These are phyloP conservation scores for Podospora conica DNA, from an alignment of 495 filamentous ascomycete genomes.

Conservation along the genomic window DNA sequence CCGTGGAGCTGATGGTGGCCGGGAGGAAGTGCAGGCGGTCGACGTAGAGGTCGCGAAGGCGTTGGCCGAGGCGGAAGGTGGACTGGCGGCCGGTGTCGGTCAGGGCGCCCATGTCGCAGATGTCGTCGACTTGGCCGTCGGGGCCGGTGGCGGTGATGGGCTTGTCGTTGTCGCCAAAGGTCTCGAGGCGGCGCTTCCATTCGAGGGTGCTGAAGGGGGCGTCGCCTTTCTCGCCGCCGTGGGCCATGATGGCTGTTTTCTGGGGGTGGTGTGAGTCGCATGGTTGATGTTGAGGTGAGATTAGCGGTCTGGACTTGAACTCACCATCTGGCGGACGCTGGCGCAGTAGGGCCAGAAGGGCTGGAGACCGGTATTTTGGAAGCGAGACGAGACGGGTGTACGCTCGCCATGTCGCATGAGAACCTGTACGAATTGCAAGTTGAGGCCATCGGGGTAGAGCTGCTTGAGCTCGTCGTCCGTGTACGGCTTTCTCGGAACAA, in stretches of 20 bases:
- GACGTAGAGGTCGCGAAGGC: conserved; percentile 79
- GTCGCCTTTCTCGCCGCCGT: conserved; percentile 9
- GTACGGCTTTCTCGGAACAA: conserved; percentile 70
- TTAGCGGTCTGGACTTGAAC: not conserved
- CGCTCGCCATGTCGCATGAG: conserved; percentile 89
- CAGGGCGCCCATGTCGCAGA: conserved; percentile 82
- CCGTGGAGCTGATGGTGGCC: conserved; percentile 48
- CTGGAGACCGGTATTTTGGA: conserved; percentile 78
- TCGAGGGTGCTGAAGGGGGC: conserved; percentile 56
- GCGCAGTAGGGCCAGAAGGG: conserved; percentile 92
- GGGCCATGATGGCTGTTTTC: conserved; percentile 59
- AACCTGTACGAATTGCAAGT: conserved; percentile 86
- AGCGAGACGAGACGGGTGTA: conserved; percentile 76
- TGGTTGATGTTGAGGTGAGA: not conserved
- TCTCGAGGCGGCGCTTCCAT: conserved; percentile 76
- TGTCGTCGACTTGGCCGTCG: conserved; percentile 59
- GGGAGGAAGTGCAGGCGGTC: conserved; percentile 85
- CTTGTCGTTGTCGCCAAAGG: conserved; percentile 66
- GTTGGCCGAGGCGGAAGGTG: conserved; percentile 71
- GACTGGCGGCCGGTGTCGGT: conserved; percentile 83
- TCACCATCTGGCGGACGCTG: conserved; percentile 57
- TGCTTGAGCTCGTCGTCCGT: conserved; percentile 68
- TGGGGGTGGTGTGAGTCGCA: not conserved
- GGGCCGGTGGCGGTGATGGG: conserved; percentile 62
- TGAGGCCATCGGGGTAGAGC: conserved; percentile 73